Evolutionary conservation across 2,329 filamentous ascomycete species (phyloP).

Genomic region (Fusarium sambucinum): DNA sequence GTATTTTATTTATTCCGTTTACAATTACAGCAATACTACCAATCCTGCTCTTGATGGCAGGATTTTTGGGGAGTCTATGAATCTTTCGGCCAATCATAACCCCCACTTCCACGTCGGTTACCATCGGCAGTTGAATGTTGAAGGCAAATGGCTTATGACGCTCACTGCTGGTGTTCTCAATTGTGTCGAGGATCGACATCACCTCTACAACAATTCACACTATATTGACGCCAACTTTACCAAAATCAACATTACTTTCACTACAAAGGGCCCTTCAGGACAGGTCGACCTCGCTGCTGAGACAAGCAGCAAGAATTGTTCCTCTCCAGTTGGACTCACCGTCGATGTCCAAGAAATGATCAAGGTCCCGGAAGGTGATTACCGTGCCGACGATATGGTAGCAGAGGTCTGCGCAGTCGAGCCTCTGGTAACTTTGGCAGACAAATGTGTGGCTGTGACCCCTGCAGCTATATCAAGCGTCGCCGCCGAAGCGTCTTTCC

Average conservation of each 20-base stretch:
- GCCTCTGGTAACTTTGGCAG: not conserved
- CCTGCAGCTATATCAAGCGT: not conserved
- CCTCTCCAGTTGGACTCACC: not conserved
- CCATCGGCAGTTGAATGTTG: not conserved
- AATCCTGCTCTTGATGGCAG: fast-evolving
- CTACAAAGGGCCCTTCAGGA: constrained; percentile 5
- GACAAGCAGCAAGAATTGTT: not conserved
- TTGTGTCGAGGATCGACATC: not conserved
- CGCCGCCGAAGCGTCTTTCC: not conserved
- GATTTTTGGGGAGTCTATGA: not conserved
- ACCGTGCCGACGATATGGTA: not conserved
- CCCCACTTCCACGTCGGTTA: not conserved
- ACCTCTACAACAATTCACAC: not conserved
- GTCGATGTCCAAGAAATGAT: not conserved
- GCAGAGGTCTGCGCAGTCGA: not conserved
- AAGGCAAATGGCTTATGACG: not conserved
- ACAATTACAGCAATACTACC: not conserved
- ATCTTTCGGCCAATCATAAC: not conserved
- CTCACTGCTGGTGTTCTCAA: not conserved
- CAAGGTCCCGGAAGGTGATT: not conserved
- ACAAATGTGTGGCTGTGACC: not conserved
- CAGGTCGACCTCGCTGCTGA: constrained; percentile 4
- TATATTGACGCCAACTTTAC: not conserved
- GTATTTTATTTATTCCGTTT: not conserved
- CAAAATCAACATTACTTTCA: not conserved